phyloP scores from a whole-genome alignment of 768 basidiomycete genomes.

The Russula sp. region DNA sequence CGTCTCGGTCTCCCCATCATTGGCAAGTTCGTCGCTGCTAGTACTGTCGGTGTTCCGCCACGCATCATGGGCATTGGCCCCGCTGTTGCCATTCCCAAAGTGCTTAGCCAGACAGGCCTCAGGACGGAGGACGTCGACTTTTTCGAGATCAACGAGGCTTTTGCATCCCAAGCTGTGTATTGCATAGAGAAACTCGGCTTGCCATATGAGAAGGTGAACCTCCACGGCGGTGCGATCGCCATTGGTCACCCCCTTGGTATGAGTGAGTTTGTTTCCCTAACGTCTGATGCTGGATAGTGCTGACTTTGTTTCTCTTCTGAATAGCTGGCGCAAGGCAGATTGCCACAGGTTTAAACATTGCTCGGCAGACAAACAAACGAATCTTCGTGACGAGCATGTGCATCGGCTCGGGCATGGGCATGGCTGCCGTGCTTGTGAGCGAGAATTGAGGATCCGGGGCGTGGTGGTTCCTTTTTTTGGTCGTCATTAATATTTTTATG shows the following conservation, averaged over 20 bases:
- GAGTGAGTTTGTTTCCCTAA: slow-evolving; percentile 48
- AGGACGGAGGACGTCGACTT: slow-evolving; percentile 75
- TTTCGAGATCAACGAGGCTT: slow-evolving; percentile 91
- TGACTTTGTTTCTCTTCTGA: background rate
- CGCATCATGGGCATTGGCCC: slow-evolving; percentile 92
- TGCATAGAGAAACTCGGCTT: slow-evolving; percentile 66
- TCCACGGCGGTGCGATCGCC: slow-evolving; percentile 86
- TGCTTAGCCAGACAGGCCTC: slow-evolving; percentile 65
- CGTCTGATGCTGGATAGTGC: slow-evolving; percentile 5
- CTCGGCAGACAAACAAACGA: slow-evolving; percentile 70
- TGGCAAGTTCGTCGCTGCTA: slow-evolving; percentile 76
- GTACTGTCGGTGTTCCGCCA: slow-evolving; percentile 76
- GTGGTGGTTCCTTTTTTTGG: background rate
- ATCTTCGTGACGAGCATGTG: slow-evolving; percentile 92
- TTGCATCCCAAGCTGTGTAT: slow-evolving; percentile 80
- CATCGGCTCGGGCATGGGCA: slow-evolving; percentile 86
- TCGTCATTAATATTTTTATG: slow-evolving; percentile 1
- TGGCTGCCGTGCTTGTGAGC: slow-evolving; percentile 82
- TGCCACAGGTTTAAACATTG: slow-evolving; percentile 77
- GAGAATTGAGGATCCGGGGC: slow-evolving; percentile 54
- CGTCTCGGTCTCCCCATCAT: slow-evolving; percentile 81
- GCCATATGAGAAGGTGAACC: slow-evolving; percentile 76
- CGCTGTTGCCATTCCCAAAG: slow-evolving; percentile 75
- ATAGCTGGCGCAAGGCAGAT: slow-evolving; percentile 82
- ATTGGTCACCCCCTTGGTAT: slow-evolving; percentile 86